Percentiles rank a stretch among this genome's conserved stretches.
These are phyloP conservation scores for Ogataea trehalophila DNA, from an alignment of 805 yeast species.

Conservation along the genomic window DNA sequence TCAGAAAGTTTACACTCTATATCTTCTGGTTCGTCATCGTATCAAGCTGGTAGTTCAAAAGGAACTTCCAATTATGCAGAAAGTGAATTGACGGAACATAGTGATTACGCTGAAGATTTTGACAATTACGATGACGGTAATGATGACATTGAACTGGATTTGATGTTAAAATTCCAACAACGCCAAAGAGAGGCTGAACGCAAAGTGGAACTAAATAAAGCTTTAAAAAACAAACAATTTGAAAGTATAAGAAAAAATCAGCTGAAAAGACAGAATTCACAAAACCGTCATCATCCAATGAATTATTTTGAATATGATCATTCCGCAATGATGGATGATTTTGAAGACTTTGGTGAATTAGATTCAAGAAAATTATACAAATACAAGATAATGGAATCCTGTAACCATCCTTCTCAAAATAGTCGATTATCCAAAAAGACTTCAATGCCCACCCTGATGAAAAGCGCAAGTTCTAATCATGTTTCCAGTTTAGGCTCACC, in stretches of 20 bases:
- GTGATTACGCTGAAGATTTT: slow-evolving; percentile 29
- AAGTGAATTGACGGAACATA: slow-evolving; percentile 27
- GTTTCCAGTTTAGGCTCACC: slow-evolving; percentile 13
- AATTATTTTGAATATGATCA: slow-evolving; percentile 20
- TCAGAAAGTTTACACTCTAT: slow-evolving; percentile 22
- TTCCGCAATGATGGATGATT: slow-evolving; percentile 23
- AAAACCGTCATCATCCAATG: not conserved
- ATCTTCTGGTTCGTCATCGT: slow-evolving; percentile 25
- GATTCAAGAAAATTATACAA: slow-evolving; percentile 19
- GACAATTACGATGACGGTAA: slow-evolving; percentile 8
- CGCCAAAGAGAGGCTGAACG: slow-evolving; percentile 17
- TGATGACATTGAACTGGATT: slow-evolving; percentile 3
- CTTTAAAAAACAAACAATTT: slow-evolving; percentile 6
- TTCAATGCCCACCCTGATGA: slow-evolving; percentile 24
- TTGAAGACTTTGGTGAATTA: slow-evolving; percentile 22
- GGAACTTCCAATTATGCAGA: slow-evolving; percentile 19
- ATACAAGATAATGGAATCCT: slow-evolving; percentile 12
- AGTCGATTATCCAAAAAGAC: slow-evolving; percentile 13
- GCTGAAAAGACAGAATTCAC: slow-evolving; percentile 1
- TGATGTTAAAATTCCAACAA: slow-evolving; percentile 8
- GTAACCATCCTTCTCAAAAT: slow-evolving; percentile 1
- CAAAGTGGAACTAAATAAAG: slow-evolving; percentile 10
- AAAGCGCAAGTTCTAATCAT: slow-evolving; percentile 5
- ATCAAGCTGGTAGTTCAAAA: slow-evolving; percentile 7
- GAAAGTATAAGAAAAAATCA: slow-evolving; percentile 5